These are phyloP conservation scores for Xylariaceae sp. DNA, from an alignment of 2,329 filamentous ascomycete species.

Conservation along the genomic window DNA sequence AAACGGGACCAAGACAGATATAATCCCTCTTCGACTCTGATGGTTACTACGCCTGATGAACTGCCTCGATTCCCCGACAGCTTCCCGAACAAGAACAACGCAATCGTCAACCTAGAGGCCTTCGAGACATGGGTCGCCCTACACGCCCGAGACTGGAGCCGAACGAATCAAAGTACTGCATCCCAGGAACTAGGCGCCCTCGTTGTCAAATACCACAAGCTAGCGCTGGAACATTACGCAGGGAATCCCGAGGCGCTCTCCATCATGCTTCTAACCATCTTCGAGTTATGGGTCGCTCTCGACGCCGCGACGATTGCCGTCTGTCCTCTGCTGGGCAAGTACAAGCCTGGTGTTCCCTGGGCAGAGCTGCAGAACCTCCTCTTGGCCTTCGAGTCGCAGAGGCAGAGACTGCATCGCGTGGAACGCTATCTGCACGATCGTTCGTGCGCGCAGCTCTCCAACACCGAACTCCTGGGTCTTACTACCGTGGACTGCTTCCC, in stretches of 20 bases:
- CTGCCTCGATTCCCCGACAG: constrained; percentile 3
- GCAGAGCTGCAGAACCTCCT: constrained; percentile 22
- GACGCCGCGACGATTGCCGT: not conserved
- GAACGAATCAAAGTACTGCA: not conserved
- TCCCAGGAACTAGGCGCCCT: constrained; percentile 4
- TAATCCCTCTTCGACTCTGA: constrained; percentile 4
- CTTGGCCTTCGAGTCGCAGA: constrained; percentile 7
- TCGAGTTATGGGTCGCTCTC: constrained; percentile 14
- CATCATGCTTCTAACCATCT: constrained; percentile 11
- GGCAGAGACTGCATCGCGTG: constrained; percentile 1
- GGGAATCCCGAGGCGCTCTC: constrained; percentile 12
- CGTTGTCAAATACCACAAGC: constrained; percentile 3
- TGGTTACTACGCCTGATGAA: not conserved
- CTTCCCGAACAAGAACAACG: not conserved
- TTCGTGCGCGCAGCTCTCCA: not conserved
- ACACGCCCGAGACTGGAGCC: constrained; percentile 4
- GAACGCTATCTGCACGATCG: constrained; percentile 4
- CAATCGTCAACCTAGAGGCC: constrained; percentile 28
- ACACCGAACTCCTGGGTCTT: not conserved
- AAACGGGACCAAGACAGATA: not conserved
- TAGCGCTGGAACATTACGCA: constrained; percentile 1
- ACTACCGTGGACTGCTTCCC: constrained; percentile 1
- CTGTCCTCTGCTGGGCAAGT: constrained; percentile 16
- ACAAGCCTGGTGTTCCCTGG: constrained; percentile 27
- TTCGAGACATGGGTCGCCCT: constrained; percentile 46